Percentiles rank a stretch among this genome's conserved stretches.
Conservation (phyloP, 495 filamentous ascomycete genomes). For the Staphylotrichum longicolle region DNA sequence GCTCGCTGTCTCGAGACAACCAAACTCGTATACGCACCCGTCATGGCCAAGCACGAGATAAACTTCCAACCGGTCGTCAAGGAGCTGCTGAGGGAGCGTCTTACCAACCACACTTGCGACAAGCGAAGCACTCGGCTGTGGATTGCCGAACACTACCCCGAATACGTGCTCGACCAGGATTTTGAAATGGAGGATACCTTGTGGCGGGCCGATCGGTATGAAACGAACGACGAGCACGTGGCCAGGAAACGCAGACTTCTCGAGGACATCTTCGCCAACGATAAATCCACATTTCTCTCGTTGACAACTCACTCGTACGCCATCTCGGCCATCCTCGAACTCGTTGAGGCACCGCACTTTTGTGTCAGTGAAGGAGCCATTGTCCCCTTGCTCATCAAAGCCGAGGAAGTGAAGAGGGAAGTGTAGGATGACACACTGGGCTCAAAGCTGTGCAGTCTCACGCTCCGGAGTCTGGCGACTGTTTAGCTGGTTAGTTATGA, state of each 20-base stretch:
- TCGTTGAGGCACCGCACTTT: background rate
- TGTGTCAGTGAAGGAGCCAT: background rate
- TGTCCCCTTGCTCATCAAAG: background rate
- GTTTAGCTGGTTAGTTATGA: no score
- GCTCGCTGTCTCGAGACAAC: conserved; percentile 3
- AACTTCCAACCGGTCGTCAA: background rate
- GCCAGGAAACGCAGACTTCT: conserved; percentile 1
- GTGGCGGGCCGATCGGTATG: background rate
- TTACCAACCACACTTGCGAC: conserved; percentile 4
- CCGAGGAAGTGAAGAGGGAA: background rate
- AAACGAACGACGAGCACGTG: conserved; percentile 2
- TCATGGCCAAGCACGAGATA: background rate
- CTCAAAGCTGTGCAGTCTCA: no score
- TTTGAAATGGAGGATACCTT: conserved; percentile 1
- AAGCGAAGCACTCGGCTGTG: conserved; percentile 1
- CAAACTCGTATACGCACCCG: background rate
- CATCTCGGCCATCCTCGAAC: conserved; percentile 1
- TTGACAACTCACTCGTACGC: background rate
- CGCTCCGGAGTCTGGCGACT: no score
- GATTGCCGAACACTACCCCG: background rate
- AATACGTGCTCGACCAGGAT: background rate
- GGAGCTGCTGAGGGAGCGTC: conserved; percentile 1
- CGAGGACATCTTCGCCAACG: background rate
- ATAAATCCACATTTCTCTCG: background rate
- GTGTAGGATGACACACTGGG: background rate